Evolutionary conservation across 768 basidiomycete species (phyloP), one percentile per base, ranked within the genome.

Genomic region (Roridomyces roridus): DNA sequence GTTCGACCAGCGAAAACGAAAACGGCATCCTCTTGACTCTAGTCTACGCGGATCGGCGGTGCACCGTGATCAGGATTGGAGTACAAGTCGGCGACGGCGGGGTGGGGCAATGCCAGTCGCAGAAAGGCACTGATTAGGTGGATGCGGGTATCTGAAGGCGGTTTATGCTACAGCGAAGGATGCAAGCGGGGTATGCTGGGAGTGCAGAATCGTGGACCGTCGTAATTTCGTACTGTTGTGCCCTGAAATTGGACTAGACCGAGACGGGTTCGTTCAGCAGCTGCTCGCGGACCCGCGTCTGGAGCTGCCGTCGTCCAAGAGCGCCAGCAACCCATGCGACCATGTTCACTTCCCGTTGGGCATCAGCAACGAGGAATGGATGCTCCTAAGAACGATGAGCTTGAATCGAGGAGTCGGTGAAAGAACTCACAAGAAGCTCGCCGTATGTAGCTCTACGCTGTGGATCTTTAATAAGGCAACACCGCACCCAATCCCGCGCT

Each of bases 381-480:
- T 96, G 93, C 50, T 85, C 82, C 87, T 89, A 65, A 15, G 35
- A 40, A 25, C 11, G 18, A 25, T 59, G 47, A 37, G 26, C n/a
- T 18, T 25, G 24, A 37, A 53, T 15, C 6, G 31, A 21, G 15
- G 41, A 9, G 23, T 34, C 20, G 46, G 36, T 54, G 21, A 60
- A 36, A 50, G 21, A 11, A 79, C 86, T 69, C 42, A 85, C 90
- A 57, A 97, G 77, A 34, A 99, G 73, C 63, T 96, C 85, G 25
- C 83, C 81, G 70, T 98, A 99, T 0, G 86, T 92, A 9, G 94
- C 92, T 46, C 96, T 77, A 45, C 77, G 79, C 39, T 85, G 81
- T 0, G 96, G 91, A 47, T 87, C 82, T 77, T 97, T 97, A 64
- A 84, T 69, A 59, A 99, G 74, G 71, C 96, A 98, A 50, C 73